These are phyloP conservation scores for Solanum acaule DNA, from an alignment of 257 asterid species.

Conservation along the genomic window DNA sequence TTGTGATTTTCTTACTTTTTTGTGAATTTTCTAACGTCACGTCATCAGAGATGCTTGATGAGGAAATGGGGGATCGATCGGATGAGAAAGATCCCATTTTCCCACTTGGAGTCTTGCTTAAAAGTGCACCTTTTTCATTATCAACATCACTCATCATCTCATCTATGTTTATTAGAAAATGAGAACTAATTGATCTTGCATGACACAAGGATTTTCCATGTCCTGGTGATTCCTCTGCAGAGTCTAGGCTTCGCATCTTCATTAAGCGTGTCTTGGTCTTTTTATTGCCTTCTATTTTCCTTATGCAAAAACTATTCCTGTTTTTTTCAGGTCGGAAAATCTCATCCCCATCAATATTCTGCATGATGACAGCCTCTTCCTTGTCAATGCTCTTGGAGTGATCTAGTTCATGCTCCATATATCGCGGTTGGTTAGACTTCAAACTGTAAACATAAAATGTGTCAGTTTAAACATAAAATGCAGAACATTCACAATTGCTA, in stretches of 20 bases:
- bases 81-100: conserved; percentile 11
- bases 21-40: background rate
- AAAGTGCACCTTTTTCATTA: background rate
- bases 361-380: background rate
- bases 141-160: conserved; percentile 4
- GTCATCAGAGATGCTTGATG: background rate
- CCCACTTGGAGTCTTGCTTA: background rate
- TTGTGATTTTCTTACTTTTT: background rate
- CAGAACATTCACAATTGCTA: background rate
- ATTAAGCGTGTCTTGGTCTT: background rate
- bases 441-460: too few relatives aligned
- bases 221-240: conserved; percentile 2
- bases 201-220: conserved; percentile 2
- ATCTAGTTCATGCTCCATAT: background rate
- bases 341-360: background rate
- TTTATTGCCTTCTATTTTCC: background rate
- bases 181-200: conserved; percentile 24
- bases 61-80: conserved; percentile 5
- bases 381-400: background rate
- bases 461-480: background rate
- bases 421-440: background rate
- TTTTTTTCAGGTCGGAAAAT: background rate
- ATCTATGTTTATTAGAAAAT: conserved; percentile 10
- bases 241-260: conserved; percentile 23
- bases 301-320: background rate